phyloP scores from a whole-genome alignment of 2,329 filamentous ascomycete species.

The Xylaria arbuscula region DNA sequence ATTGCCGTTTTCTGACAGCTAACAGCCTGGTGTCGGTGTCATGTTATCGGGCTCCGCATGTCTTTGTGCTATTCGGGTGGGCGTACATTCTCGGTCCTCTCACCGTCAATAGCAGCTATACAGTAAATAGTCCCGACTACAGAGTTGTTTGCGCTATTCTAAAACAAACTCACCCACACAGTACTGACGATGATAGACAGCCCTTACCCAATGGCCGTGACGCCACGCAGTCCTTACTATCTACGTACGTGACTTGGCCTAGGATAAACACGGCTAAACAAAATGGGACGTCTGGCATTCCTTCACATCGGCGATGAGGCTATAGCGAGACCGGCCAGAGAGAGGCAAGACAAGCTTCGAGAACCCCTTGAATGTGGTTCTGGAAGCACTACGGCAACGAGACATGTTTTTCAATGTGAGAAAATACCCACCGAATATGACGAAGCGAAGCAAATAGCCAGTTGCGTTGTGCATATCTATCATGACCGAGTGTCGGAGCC shows the following conservation, averaged over 20 bases:
- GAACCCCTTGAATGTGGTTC: slow-evolving; percentile 26
- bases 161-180: neutral
- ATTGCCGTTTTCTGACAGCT: slow-evolving; percentile 26
- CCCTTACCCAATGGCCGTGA: neutral
- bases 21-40: slow-evolving; percentile 10
- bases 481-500: slow-evolving; percentile 15
- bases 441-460: slow-evolving; percentile 10
- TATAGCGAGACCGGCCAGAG: slow-evolving; percentile 20
- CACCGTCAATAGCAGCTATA: neutral
- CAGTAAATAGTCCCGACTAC: neutral
- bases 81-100: slow-evolving; percentile 12
- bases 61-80: slow-evolving; percentile 17
- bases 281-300: slow-evolving; percentile 6
- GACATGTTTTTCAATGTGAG: slow-evolving; percentile 24
- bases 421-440: slow-evolving; percentile 16
- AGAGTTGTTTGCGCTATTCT: neutral
- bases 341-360: slow-evolving; percentile 33
- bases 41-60: slow-evolving; percentile 16
- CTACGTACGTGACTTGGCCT: slow-evolving; percentile 27
- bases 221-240: neutral
- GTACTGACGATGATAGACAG: slow-evolving; percentile 2
- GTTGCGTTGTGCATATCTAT: slow-evolving; percentile 31
- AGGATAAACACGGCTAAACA: slow-evolving; percentile 18
- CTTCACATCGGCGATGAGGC: slow-evolving; percentile 27
- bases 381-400: slow-evolving; percentile 16